These are phyloP conservation scores for Cicer yamashitae DNA, from an alignment of 306 rosid genomes.

Conservation along the genomic window DNA sequence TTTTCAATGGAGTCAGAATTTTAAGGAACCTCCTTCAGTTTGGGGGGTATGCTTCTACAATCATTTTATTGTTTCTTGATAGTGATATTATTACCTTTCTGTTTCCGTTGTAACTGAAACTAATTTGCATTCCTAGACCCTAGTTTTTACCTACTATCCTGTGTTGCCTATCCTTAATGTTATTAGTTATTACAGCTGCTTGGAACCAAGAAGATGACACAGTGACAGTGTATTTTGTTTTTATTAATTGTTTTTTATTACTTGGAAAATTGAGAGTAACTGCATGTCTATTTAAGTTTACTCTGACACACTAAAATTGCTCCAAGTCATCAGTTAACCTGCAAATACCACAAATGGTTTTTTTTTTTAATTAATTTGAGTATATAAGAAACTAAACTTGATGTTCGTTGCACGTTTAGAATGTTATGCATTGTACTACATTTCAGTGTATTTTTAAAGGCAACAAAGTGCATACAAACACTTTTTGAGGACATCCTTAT, in stretches of 20 bases:
- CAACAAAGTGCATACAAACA: background rate
- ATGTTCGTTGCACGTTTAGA: conserved; percentile 7
- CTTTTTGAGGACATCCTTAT: background rate
- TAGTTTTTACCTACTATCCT: conserved; percentile 7
- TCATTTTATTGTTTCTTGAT: conserved; percentile 40
- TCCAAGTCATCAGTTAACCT: background rate
- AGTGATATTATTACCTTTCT: conserved; percentile 4
- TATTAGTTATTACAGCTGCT: conserved; percentile 15
- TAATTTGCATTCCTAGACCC: conserved; percentile 17
- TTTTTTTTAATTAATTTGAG: conserved; percentile 17
- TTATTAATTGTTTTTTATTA: background rate
- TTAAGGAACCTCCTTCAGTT: conserved; percentile 93
- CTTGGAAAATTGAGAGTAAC: conserved; percentile 22
- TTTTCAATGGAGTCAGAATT: conserved; percentile 98
- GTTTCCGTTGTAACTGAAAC: conserved; percentile 19
- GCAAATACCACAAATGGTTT: conserved; percentile 6
- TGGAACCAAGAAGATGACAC: conserved; percentile 15
- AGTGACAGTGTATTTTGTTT: background rate
- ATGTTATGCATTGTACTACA: conserved; percentile 25
- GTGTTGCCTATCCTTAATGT: background rate
- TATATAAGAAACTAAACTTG: background rate
- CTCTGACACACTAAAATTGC: background rate
- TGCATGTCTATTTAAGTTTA: conserved; percentile 1
- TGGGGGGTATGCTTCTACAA: conserved; percentile 83
- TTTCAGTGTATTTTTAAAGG: conserved; percentile 22